A percentile compares a stretch with the other conserved stretches of the same genome.
Conservation (phyloP, 2,329 filamentous ascomycete species). For the Chrysoporthe austroafricana region DNA sequence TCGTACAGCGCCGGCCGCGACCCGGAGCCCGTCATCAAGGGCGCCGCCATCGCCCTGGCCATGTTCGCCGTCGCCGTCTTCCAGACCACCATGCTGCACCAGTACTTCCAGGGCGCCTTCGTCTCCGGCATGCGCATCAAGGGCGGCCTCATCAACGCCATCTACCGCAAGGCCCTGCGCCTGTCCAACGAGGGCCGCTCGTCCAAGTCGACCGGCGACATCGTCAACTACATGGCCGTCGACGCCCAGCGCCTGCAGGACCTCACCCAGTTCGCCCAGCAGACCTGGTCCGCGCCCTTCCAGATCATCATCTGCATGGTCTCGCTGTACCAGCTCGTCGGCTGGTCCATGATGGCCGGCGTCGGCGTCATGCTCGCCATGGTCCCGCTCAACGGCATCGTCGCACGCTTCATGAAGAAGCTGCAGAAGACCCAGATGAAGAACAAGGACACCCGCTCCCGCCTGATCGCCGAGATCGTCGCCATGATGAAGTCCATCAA, state of each 20-base stretch:
- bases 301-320: conserved; percentile 96
- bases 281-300: conserved; percentile 95
- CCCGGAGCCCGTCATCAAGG: conserved; percentile 79
- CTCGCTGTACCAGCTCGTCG: conserved; percentile 93
- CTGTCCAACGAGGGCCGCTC: conserved; percentile 92
- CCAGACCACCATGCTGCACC: conserved; percentile 90
- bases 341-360: conserved; percentile 92
- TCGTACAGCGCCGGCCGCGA: conserved; percentile 67
- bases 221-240: conserved; percentile 99
- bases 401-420: conserved; percentile 90
- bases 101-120: conserved; percentile 96
- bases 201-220: conserved; percentile 90
- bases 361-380: conserved; percentile 95
- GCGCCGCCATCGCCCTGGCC: conserved; percentile 82
- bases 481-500: conserved; percentile 99
- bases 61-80: conserved; percentile 90
- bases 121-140: conserved; percentile 98
- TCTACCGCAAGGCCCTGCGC: conserved; percentile 88
- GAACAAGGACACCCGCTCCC: conserved; percentile 93
- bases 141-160: conserved; percentile 83
- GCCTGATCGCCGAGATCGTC: conserved; percentile 94
- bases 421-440: conserved; percentile 98
- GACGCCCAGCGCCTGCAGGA: conserved; percentile 95
- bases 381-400: conserved; percentile 93
- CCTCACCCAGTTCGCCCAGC: conserved; percentile 91